Evolutionary conservation across 2,329 filamentous ascomycete genomes (phyloP), one percentile per base, ranked within the genome.

Genomic region (Septoria linicola): DNA sequence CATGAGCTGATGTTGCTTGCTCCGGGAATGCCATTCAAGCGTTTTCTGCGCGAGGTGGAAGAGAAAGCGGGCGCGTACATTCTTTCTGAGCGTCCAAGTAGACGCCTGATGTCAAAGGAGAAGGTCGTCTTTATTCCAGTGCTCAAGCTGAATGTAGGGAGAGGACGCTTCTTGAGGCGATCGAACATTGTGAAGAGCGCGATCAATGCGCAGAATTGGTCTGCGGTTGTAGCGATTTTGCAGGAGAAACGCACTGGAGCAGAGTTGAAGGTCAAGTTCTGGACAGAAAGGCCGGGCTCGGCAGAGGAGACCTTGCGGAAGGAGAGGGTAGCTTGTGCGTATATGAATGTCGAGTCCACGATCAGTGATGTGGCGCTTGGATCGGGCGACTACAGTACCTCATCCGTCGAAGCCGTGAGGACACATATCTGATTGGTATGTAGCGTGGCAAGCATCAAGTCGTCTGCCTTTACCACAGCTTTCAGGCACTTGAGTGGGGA

Each of bases 251-350:
- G 19, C 13, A 14, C 30, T 34, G 37, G 36, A 2, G 43, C 23
- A 19, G 31, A 49, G 46, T 30, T 49, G 25, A 49, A 35, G 14
- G 46, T 49, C 16, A 49, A 23, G 17, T 34, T 49, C 16, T 49
- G 37, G 46, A 49, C 46, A 8, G 37, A 49, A 19, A 31, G 27
- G 25, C 45, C 45, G 23, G 45, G 36, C 8, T 48, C 45, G 3
- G 16, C 23, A 3, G 21, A 16, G 13, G 36, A 40, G 5, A 11
- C 7, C 14, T 23, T 20, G 8, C 32, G 46, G 31, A 32, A 36
- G 30, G 32, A 46, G 34, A 20, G 34, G 8, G 13, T 27, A 8
- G 32, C 36, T 5, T 27, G 5, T 27, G 23, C 5, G 5, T 27
- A 27, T 10, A 10, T 27, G 23, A 5, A 27, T 27, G 10, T 27